A percentile compares a stretch with the other conserved stretches of the same genome.
phyloP scores from a whole-genome alignment of 2,329 filamentous ascomycete species.

The Fusarium subtropicale region DNA sequence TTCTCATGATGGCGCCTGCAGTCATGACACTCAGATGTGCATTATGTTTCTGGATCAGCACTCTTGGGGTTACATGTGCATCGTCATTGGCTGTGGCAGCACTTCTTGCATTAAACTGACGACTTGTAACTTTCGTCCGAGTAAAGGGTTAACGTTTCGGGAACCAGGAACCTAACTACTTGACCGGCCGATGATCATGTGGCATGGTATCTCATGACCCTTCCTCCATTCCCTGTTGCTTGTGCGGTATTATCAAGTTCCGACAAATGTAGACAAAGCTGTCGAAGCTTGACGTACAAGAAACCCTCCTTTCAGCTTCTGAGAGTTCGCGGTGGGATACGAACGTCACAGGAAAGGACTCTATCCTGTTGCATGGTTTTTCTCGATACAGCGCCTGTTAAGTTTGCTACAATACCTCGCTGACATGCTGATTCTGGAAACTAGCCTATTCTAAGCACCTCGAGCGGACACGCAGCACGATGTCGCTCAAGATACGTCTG shows the following conservation, averaged over 20 bases:
- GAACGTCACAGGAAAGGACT: not conserved
- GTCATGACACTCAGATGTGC: constrained; percentile 25
- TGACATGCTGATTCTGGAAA: not conserved
- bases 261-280: constrained; percentile 9
- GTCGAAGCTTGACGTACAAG: not conserved
- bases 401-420: not conserved
- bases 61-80: constrained; percentile 17
- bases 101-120: constrained; percentile 18
- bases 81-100: constrained; percentile 20
- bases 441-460: not conserved
- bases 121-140: constrained; percentile 24
- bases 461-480: not conserved
- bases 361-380: not conserved
- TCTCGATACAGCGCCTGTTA: not conserved
- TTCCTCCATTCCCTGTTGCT: not conserved
- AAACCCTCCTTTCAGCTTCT: constrained; percentile 4
- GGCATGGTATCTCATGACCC: constrained; percentile 16
- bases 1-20: constrained; percentile 20
- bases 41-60: constrained; percentile 16
- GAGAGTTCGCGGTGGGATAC: not conserved
- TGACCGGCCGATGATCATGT: constrained; percentile 6
- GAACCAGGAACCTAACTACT: constrained; percentile 30
- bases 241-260: not conserved
- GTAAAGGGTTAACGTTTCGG: constrained; percentile 18
- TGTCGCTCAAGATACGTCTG: not conserved